Conservation (phyloP, 805 yeast genomes). For the Metschnikowia sp. region DNA sequence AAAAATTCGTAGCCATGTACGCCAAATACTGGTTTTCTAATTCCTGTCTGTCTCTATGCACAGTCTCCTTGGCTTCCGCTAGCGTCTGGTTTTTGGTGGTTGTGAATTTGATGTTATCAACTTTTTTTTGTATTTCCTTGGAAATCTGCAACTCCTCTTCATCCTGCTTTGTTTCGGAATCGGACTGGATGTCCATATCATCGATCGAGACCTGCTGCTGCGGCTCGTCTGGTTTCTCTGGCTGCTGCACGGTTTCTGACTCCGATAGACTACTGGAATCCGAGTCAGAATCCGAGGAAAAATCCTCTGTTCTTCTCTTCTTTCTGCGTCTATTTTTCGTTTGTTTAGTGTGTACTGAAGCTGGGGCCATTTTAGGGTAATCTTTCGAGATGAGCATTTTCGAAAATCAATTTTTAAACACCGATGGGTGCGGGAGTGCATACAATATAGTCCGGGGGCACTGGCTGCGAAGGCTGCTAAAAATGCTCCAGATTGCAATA, state of each 20-base stretch:
- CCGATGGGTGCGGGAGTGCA: background rate
- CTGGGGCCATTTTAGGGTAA: conserved; percentile 5
- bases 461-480: too few species aligned
- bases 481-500: too few species aligned
- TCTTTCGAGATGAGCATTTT: conserved; percentile 1
- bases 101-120: conserved; percentile 26
- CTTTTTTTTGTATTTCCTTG: conserved; percentile 16
- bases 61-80: conserved; percentile 21
- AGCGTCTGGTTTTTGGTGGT: conserved; percentile 15
- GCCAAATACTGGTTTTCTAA: conserved; percentile 51
- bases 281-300: conserved; percentile 52
- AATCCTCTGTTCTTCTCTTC: conserved; percentile 82
- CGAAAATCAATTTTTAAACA: background rate
- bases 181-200: conserved; percentile 31
- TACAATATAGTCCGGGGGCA: background rate
- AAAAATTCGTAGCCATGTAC: conserved; percentile 55
- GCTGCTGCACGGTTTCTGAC: background rate
- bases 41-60: conserved; percentile 30
- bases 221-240: conserved; percentile 3
- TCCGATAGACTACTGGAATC: conserved; percentile 32
- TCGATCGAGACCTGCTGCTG: conserved; percentile 23
- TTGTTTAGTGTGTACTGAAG: conserved; percentile 8
- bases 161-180: conserved; percentile 14
- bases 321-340: conserved; percentile 51
- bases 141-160: conserved; percentile 14